Base-by-base conservation (phyloP, 306 rosid species). In the Geum urbanum region DNA sequence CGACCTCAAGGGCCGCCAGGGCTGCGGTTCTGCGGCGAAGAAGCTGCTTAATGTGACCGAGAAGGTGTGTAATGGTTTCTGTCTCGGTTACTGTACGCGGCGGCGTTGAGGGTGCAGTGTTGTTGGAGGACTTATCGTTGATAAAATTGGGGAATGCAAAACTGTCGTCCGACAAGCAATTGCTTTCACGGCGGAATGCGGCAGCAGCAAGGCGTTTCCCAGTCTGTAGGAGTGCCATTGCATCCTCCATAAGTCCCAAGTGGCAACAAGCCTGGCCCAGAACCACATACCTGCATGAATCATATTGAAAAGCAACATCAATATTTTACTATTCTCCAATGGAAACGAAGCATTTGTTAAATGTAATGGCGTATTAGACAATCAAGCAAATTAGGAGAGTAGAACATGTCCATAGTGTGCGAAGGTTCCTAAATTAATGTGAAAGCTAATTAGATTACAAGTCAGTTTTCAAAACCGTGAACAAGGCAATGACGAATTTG, bases 261-360 rank as follows among this genome's bases (percentile, higher is more conserved):
- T 91, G 96, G 83, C 87, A 86, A 63, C 97, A 95, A 24, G 99
- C 99, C 83, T 87, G 88, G 8, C 96, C 99, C 80, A 95, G 73
- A 72, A 89, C 86, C 87, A 86, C 68, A 75, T 91, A 95, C 76
- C 99, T 95, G 86, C n/a, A 24, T 24, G 37, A 32, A 86, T 37
- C 39, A 55, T 5, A 35, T 66, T 24, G 63, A 73, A 71, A 3
- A 66, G 8, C 40, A 48, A 56, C 47, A 37, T 65, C 8, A 45
- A 3, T 14, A 58, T 27, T 56, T 10, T 47, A 2, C 3, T 19
- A 16, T 24, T 24, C 11, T 19, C 37, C 1, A 32, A 32, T 20
- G 59, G 62, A 27, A 56, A 24, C 5, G 0, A 19, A 12, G 62
- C 13, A 56, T 9, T 6, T n/a, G 45, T 32, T 27, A 59, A 12